Base-by-base conservation (phyloP, 1,284 basidiomycete species). In the Malassezia equina region DNA sequence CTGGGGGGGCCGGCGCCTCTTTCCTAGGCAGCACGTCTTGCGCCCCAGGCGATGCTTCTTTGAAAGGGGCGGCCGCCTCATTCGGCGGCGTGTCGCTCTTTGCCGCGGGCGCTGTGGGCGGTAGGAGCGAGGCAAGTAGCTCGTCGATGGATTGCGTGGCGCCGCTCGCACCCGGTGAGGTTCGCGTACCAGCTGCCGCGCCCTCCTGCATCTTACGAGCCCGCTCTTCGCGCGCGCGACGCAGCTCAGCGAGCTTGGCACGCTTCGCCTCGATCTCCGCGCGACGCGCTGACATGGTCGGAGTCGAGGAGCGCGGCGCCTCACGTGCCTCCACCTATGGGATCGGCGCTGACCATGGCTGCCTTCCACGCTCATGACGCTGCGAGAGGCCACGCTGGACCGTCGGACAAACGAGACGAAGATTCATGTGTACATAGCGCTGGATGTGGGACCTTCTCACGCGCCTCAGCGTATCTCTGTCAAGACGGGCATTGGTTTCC, bases 401-500 rank as follows among this genome's bases (percentile, higher is more conserved):
- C 82, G 93, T 56, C 87, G 87, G 71, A 96, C 94, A 9, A 87
- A 84, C 69, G 94, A 99, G 79, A 98, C 94, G 0, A 78, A 85
- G 62, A 93, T 98, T 65, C 80, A 86, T 40, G 84, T 91, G 63
- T 80, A 78, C 25, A 80, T 98, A 61, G 80, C 84, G 66, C 82
- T 99, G 52, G 94, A 98, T 78, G 83, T 84, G 69, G 78, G 81
- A 12, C 83, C 87, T 1, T 84, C 83, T 3, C 68, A 77, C 9
- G 67, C 78, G 42, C 78, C 79, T 51, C 94, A 96, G 77, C 78
- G 77, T 28, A 98, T 98, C 71, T 79, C 86, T 44, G 80, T 99
- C 59, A 84, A 84, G 33, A 98, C 94, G 1, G 94, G 94, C 23
- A 93, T 99, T 60, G 94, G 94, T 11, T 99, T 98, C 77, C 80